Evolutionary conservation across 306 rosid species (phyloP).

Genomic region (Acmispon strigosus): DNA sequence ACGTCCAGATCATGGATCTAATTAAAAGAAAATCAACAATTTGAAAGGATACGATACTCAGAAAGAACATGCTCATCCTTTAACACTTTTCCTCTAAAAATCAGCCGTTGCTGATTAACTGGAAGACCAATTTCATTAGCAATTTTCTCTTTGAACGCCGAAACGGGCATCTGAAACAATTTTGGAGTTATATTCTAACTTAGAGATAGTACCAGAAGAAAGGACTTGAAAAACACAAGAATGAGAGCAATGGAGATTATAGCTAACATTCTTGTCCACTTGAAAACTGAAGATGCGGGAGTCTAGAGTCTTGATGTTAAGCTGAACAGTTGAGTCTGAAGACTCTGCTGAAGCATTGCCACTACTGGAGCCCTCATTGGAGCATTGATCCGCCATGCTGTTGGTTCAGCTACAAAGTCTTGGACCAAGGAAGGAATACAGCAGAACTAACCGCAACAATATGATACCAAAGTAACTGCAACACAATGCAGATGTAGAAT

Average conservation of each 20-base stretch:
- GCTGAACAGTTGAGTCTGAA: constrained; percentile 65
- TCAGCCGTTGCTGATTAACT: constrained; percentile 78
- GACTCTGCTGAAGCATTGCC: constrained; percentile 38
- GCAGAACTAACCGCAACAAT: constrained; percentile 6
- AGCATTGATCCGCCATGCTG: constrained; percentile 65
- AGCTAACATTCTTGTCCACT: constrained; percentile 70
- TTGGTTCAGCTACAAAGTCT: constrained; percentile 22
- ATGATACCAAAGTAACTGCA: constrained; percentile 14
- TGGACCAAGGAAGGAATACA: constrained; percentile 13
- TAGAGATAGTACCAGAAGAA: not conserved
- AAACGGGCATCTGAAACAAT: constrained; percentile 69
- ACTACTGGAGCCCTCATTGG: constrained; percentile 57
- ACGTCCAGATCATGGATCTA: not conserved
- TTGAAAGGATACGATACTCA: constrained; percentile 81
- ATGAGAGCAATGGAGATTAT: not conserved
- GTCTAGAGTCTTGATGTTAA: constrained; percentile 88
- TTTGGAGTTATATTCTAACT: not conserved
- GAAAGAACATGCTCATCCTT: constrained; percentile 82
- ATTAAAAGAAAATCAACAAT: not conserved
- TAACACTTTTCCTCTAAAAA: constrained; percentile 93
- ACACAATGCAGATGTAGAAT: not conserved
- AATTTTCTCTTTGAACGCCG: constrained; percentile 77
- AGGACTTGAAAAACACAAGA: not conserved
- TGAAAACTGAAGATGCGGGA: constrained; percentile 68
- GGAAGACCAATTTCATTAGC: constrained; percentile 76